Conservation (phyloP, 140 eudicot genomes). For the Cichorium intybus region DNA sequence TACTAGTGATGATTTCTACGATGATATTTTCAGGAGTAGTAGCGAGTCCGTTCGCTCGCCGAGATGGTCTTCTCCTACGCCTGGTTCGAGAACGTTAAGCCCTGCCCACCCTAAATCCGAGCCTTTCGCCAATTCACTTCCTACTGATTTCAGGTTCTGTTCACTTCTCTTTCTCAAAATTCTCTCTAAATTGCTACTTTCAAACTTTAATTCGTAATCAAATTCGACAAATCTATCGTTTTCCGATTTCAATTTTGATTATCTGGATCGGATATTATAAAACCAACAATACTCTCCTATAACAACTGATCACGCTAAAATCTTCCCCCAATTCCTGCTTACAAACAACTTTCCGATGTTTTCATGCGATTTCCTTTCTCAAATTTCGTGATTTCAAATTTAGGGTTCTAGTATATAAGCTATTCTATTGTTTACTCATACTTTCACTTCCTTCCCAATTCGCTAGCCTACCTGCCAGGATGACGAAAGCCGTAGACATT, state of each 20-base stretch:
- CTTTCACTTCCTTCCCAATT: background rate
- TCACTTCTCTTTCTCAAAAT: constrained; percentile 2
- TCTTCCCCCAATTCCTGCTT: constrained; percentile 1
- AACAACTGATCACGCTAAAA: background rate
- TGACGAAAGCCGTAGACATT: constrained; percentile 40
- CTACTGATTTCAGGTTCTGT: constrained; percentile 69
- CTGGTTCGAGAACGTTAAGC: constrained; percentile 55
- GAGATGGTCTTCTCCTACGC: constrained; percentile 43
- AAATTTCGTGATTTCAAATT: background rate
- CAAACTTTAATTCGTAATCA: background rate
- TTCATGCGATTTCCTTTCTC: background rate
- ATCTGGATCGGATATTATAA: background rate
- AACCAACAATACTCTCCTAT: background rate
- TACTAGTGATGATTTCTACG: constrained; percentile 60
- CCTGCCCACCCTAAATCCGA: constrained; percentile 51
- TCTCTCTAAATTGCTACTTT: constrained; percentile 4
- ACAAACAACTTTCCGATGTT: constrained; percentile 1
- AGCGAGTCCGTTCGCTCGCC: constrained; percentile 54
- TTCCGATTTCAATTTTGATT: background rate
- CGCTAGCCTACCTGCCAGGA: constrained; percentile 58
- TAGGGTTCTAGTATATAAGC: background rate
- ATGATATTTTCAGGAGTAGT: constrained; percentile 73
- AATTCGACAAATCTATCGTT: background rate
- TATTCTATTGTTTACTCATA: constrained; percentile 7
- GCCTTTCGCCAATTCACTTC: constrained; percentile 42